Conservation (phyloP, 1,284 basidiomycete genomes). For the Microstroma glucosiphilum region DNA sequence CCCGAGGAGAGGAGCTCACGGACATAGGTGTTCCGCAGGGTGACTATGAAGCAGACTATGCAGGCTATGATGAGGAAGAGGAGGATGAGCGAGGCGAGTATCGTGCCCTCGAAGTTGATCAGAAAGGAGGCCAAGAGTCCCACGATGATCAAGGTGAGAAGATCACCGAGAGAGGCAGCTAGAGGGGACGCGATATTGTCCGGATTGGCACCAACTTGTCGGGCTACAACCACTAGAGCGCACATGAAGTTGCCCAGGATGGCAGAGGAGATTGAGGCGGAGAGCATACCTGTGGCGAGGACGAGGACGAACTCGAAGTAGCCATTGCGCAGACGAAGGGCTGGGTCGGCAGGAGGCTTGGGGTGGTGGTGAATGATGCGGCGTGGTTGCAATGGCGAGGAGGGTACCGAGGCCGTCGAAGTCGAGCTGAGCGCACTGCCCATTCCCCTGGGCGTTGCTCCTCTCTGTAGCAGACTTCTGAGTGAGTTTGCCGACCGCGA, state of each 20-base stretch:
- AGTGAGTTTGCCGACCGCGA: too few relatives aligned
- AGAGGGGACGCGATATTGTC: slow-evolving; percentile 94
- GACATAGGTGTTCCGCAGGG: slow-evolving; percentile 62
- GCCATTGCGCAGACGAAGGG: slow-evolving; percentile 45
- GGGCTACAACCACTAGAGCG: slow-evolving; percentile 70
- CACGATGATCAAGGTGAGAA: slow-evolving; percentile 64
- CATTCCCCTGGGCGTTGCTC: background rate
- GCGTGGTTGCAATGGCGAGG: slow-evolving; percentile 29
- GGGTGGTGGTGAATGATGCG: slow-evolving; percentile 37
- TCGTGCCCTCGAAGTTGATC: slow-evolving; percentile 49
- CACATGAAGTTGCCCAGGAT: slow-evolving; percentile 91
- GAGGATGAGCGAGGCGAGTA: slow-evolving; percentile 57
- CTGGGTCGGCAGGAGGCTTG: slow-evolving; percentile 43
- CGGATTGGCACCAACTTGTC: slow-evolving; percentile 71
- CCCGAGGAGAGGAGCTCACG: slow-evolving; percentile 70
- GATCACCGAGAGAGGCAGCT: slow-evolving; percentile 83
- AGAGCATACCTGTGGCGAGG: slow-evolving; percentile 78
- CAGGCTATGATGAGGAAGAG: slow-evolving; percentile 61
- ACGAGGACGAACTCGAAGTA: slow-evolving; percentile 68
- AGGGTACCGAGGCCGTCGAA: too few relatives aligned
- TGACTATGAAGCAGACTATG: slow-evolving; percentile 58
- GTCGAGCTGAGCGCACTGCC: slow-evolving; percentile 47
- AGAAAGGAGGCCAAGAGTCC: slow-evolving; percentile 48
- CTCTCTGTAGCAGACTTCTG: background rate
- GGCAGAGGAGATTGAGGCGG: slow-evolving; percentile 71